Evolutionary conservation across 495 filamentous ascomycete species (phyloP).

Genomic region (Glarea lozoyensis): DNA sequence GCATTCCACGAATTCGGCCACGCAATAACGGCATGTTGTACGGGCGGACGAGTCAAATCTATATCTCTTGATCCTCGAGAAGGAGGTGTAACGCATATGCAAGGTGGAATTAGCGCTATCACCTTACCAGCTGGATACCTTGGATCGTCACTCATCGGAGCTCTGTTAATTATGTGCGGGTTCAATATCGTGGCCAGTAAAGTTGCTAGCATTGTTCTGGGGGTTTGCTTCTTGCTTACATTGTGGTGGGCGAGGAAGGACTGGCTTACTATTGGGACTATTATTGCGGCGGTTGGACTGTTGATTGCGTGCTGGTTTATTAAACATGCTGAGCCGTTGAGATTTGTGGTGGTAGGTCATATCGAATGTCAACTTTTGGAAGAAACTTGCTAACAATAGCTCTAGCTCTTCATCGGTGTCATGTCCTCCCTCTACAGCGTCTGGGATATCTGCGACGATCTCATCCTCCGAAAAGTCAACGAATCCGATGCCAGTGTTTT

Average conservation of each 20-base stretch:
- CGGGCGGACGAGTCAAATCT: slow-evolving; percentile 63
- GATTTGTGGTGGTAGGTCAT: slow-evolving; percentile 70
- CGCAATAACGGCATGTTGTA: slow-evolving; percentile 62
- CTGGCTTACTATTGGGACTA: slow-evolving; percentile 64
- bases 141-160: slow-evolving; percentile 66
- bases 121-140: slow-evolving; percentile 73
- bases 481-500: slow-evolving; percentile 75
- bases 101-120: slow-evolving; percentile 62
- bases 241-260: slow-evolving; percentile 73
- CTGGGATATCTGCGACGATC: slow-evolving; percentile 82
- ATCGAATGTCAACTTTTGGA: too few relatives aligned
- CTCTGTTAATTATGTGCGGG: slow-evolving; percentile 68
- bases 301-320: slow-evolving; percentile 76
- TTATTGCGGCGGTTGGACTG: slow-evolving; percentile 59
- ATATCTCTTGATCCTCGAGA: slow-evolving; percentile 60
- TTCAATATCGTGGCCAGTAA: slow-evolving; percentile 77
- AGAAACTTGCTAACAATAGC: too few relatives aligned
- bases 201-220: slow-evolving; percentile 61
- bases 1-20: slow-evolving; percentile 80
- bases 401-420: slow-evolving; percentile 75
- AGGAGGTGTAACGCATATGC: slow-evolving; percentile 70
- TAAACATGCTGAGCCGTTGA: slow-evolving; percentile 58
- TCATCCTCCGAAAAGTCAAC: slow-evolving; percentile 78
- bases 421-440: slow-evolving; percentile 72
- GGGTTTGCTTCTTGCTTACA: slow-evolving; percentile 65